A percentile compares a stretch with the other conserved stretches of the same genome.
phyloP scores from a whole-genome alignment of 2,329 filamentous ascomycete species.

The Penicillium rolfsii region DNA sequence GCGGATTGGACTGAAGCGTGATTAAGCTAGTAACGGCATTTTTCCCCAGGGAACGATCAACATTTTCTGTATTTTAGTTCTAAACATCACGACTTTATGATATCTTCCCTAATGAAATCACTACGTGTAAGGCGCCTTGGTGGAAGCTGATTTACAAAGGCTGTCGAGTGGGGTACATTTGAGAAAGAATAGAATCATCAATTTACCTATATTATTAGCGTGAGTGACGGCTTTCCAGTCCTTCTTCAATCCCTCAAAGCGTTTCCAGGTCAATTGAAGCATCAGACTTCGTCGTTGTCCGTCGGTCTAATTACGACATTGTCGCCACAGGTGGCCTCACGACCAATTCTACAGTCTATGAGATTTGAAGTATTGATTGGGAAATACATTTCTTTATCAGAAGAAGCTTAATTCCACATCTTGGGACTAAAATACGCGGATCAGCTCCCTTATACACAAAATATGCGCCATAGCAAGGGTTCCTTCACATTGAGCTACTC shows the following conservation, averaged over 20 bases:
- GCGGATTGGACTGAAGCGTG: constrained; percentile 7
- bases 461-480: constrained; percentile 16
- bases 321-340: constrained; percentile 1
- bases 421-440: no score
- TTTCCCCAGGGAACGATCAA: no score
- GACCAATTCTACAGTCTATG: constrained; percentile 1
- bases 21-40: not conserved
- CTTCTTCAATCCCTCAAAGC: not conserved
- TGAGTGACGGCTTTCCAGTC: not conserved
- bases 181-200: not conserved
- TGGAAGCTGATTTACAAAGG: not conserved
- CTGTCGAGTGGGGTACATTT: not conserved
- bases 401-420: no score
- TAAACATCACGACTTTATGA: not conserved
- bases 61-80: not conserved
- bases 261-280: not conserved
- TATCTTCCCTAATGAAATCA: not conserved
- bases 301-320: constrained; percentile 3
- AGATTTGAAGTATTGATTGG: not conserved
- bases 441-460: no score
- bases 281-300: not conserved
- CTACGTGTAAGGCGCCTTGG: not conserved
- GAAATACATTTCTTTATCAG: no score
- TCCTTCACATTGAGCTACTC: constrained; percentile 30
- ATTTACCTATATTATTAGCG: not conserved